A percentile compares a stretch with the other conserved stretches of the same genome.
Conservation (phyloP, 2,329 filamentous ascomycete genomes). For the Hymenoscyphus fructigenus region DNA sequence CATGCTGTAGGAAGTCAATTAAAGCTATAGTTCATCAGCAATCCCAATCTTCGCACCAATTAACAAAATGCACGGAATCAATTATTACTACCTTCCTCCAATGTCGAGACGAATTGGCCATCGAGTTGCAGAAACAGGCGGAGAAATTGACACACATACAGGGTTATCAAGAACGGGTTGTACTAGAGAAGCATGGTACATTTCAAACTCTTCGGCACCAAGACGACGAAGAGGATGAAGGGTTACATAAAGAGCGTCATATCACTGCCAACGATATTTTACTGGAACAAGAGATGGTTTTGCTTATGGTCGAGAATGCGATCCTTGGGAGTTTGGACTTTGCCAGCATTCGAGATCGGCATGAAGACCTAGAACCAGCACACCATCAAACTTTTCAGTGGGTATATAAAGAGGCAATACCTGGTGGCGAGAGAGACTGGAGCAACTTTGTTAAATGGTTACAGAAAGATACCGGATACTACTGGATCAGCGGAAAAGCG, state of each 20-base stretch:
- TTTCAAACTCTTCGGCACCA: constrained; percentile 5
- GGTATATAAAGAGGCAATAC: neutral
- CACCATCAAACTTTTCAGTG: constrained; percentile 12
- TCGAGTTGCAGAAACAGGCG: constrained; percentile 8
- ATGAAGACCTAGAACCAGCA: constrained; percentile 11
- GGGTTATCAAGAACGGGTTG: constrained; percentile 1
- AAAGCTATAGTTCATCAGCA: constrained; percentile 7
- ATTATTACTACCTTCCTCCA: constrained; percentile 8
- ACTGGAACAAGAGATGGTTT: constrained; percentile 10
- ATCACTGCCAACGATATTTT: constrained; percentile 1
- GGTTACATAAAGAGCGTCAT: neutral
- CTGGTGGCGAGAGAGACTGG: neutral
- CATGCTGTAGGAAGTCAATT: neutral
- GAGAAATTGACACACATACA: constrained; percentile 7
- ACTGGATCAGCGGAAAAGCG: constrained; percentile 25
- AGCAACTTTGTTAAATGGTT: constrained; percentile 19
- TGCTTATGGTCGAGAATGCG: constrained; percentile 11
- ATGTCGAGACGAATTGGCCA: constrained; percentile 12
- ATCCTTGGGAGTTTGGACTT: constrained; percentile 13
- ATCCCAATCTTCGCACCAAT: constrained; percentile 9
- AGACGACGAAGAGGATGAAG: constrained; percentile 1
- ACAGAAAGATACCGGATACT: constrained; percentile 5
- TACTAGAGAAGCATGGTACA: constrained; percentile 3
- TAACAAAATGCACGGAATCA: constrained; percentile 5
- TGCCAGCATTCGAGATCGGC: neutral